phyloP scores from a whole-genome alignment of 441 rosid species.

The Gossypium davidsonii region DNA sequence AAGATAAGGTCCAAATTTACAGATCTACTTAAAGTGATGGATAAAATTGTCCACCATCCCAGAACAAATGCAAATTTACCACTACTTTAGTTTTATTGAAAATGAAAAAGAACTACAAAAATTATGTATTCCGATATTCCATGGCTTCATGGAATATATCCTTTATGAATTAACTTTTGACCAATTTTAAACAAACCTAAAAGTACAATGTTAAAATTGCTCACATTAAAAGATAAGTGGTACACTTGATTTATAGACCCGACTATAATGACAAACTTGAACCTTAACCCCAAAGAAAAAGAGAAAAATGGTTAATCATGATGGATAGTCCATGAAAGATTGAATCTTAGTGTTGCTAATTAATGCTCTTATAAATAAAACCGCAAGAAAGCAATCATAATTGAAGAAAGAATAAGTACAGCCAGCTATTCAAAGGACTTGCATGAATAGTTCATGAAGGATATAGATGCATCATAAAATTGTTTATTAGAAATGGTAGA shows the following conservation, averaged over 20 bases:
- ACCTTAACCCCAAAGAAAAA: background rate
- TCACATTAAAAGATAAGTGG: background rate
- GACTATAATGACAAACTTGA: background rate
- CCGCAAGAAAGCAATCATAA: background rate
- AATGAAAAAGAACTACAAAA: background rate
- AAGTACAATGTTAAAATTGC: background rate
- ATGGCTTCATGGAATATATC: background rate
- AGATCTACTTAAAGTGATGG: background rate
- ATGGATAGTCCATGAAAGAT: background rate
- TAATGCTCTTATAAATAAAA: background rate
- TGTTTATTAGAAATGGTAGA: background rate
- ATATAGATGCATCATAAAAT: slow-evolving; percentile 5
- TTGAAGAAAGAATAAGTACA: background rate
- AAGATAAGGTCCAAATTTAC: background rate
- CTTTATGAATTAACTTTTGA: background rate
- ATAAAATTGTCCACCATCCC: background rate
- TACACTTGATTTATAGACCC: background rate
- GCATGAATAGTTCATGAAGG: background rate
- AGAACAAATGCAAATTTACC: background rate
- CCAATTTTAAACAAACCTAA: background rate
- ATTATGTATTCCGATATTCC: background rate
- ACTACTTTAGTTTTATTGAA: background rate
- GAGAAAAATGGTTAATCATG: background rate
- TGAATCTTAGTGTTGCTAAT: slow-evolving; percentile 1
- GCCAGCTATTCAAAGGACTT: background rate